Evolutionary conservation across 2,329 filamentous ascomycete species (phyloP), one percentile per base, ranked within the genome.

Genomic region (Aspergillus niger): DNA sequence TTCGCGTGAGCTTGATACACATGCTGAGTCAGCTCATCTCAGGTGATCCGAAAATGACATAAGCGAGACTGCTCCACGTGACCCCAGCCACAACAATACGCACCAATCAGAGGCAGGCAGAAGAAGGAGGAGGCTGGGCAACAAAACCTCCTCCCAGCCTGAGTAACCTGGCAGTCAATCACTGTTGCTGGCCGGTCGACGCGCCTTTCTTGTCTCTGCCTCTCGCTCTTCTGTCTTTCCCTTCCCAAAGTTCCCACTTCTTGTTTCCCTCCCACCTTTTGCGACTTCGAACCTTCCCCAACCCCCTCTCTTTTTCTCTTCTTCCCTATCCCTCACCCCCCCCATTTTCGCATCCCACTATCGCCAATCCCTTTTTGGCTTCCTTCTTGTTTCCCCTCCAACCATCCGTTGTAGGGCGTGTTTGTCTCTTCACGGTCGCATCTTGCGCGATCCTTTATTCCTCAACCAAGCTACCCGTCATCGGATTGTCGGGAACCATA

Each of bases 51-150:
- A 2, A 3, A 13, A 3, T 64, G 53, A 64, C 43, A 22, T 61
- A 59, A 64, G 30, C 24, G 11, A 30, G 11, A 6, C n/a, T 7
- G 20, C 6, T 1, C 3, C 70, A 71, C 70, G 72, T 74, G 72
- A 73, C 48, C 67, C 67, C 70, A 74, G 68, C 72, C 72, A 63
- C 59, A 22, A 5, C 8, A 8, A 38, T 17, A 55, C 17, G 3
- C 13, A 24, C 64, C 64, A 63, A 66, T 67, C 55, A 64, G 17
- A 26, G 8, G 32, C 11, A 7, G 22, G 38, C 28, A 30, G 10
- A 30, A 32, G 26, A 44, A 43, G 58, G 58, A 49, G 61, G 64
- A 61, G 64, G 63, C 57, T 66, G 59, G 63, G 55, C 56, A 47
- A 54, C 49, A 47, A 13, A 17, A 36, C n/a, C 20, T 22, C 11